Evolutionary conservation across 257 asterid species (phyloP).

Genomic region (Leptodermis oblonga): DNA sequence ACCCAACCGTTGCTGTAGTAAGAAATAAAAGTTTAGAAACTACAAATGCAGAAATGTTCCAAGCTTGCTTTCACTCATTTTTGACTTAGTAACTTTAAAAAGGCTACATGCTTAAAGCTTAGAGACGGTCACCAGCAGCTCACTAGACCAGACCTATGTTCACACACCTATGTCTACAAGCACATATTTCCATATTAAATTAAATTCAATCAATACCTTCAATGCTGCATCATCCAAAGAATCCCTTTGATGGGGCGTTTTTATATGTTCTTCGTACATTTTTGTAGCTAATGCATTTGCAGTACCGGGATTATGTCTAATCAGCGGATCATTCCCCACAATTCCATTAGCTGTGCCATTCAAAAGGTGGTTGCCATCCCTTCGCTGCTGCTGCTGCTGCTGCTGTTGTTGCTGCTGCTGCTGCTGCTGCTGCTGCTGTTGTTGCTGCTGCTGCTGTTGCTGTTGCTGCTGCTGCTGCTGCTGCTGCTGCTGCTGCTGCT

Average conservation of each 20-base stretch:
- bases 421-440: slow-evolving; percentile 32
- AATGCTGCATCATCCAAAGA: slow-evolving; percentile 83
- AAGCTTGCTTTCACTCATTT: not conserved
- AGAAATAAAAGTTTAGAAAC: slow-evolving; percentile 18
- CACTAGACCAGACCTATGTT: not conserved
- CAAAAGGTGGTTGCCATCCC: slow-evolving; percentile 73
- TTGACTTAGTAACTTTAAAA: not conserved
- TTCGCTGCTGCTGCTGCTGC: slow-evolving; percentile 59
- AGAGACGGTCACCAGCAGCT: slow-evolving; percentile 4
- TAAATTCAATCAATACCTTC: slow-evolving; percentile 48
- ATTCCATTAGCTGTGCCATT: slow-evolving; percentile 79
- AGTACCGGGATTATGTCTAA: slow-evolving; percentile 79
- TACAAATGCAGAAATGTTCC: not conserved
- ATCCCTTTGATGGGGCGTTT: slow-evolving; percentile 75
- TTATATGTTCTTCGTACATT: slow-evolving; percentile 87
- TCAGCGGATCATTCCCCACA: slow-evolving; percentile 69
- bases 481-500: slow-evolving; percentile 47
- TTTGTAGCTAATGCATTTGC: slow-evolving; percentile 80
- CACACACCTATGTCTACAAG: not conserved
- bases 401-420: slow-evolving; percentile 37
- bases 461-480: slow-evolving; percentile 61
- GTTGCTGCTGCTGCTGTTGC: slow-evolving; percentile 58
- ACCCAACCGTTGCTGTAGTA: slow-evolving; percentile 80
- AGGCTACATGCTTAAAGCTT: not conserved
- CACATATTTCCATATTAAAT: not conserved